Evolutionary conservation across 345 rosid species (phyloP).

Genomic region (Hevea brasiliensis): DNA sequence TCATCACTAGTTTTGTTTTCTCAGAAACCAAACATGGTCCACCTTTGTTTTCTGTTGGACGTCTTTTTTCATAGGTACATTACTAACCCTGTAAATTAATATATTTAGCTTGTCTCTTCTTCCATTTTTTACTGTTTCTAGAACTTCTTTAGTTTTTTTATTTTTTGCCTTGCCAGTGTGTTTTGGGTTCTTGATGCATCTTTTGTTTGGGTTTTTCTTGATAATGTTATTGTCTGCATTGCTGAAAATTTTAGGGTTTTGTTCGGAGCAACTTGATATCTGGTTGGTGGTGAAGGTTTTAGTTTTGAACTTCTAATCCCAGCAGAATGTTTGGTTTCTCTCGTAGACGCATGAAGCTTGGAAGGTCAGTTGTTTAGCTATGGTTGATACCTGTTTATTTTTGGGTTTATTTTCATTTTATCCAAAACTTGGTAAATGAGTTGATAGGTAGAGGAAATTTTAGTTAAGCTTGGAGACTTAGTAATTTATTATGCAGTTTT

Average conservation of each 20-base stretch:
- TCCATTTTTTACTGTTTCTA: not conserved
- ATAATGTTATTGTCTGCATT: slow-evolving; percentile 2
- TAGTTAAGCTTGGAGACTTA: too few relatives aligned
- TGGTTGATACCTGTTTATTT: not conserved
- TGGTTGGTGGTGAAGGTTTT: not conserved
- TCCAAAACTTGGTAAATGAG: not conserved
- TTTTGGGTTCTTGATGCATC: too few relatives aligned
- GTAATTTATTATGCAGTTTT: not conserved
- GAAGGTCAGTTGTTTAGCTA: slow-evolving; percentile 54
- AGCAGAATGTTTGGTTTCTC: slow-evolving; percentile 78
- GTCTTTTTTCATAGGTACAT: slow-evolving; percentile 8
- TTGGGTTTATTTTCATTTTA: not conserved
- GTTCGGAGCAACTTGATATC: not conserved
- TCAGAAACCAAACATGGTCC: slow-evolving; percentile 10
- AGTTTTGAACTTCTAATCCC: not conserved
- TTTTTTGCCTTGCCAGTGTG: too few relatives aligned
- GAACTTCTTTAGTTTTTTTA: too few relatives aligned
- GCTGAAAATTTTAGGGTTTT: slow-evolving; percentile 8
- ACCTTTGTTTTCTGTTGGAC: slow-evolving; percentile 2
- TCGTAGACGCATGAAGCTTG: slow-evolving; percentile 86
- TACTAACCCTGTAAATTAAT: not conserved
- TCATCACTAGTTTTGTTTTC: not conserved
- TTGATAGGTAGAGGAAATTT: not conserved
- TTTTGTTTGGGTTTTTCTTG: slow-evolving; percentile 3
- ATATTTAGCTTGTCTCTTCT: not conserved